A percentile compares a stretch with the other conserved stretches of the same genome.
Evolutionary conservation across 768 basidiomycete genomes (phyloP).

Genomic region (Lactifluus rugatus): DNA sequence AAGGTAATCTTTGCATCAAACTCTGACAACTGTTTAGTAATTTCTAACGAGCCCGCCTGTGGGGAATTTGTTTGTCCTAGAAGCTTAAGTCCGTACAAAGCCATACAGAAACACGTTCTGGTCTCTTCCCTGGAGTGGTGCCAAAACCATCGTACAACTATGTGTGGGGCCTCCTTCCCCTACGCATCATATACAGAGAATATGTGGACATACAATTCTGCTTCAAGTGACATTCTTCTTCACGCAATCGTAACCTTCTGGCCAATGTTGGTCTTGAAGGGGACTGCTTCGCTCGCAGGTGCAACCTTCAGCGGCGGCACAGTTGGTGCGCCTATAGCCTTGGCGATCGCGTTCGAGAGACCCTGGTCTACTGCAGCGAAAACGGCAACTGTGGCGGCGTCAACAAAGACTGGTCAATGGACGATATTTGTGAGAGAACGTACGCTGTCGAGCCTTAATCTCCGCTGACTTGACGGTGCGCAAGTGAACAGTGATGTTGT

Average conservation of each 20-base stretch:
- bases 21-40: too few relatives aligned
- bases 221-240: background rate
- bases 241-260: background rate
- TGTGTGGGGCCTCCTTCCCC: background rate
- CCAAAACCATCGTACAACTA: background rate
- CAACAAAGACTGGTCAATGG: conserved; percentile 51
- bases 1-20: too few relatives aligned
- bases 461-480: conserved; percentile 47
- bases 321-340: conserved; percentile 49
- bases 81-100: background rate
- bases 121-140: background rate
- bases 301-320: conserved; percentile 55
- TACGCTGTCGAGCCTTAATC: conserved; percentile 59
- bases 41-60: too few relatives aligned
- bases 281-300: conserved; percentile 47
- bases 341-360: conserved; percentile 70
- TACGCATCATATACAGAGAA: background rate
- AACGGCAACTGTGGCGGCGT: conserved; percentile 1
- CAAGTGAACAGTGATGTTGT: conserved; percentile 59
- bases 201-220: background rate
- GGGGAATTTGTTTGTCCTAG: too few relatives aligned
- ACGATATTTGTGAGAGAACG: conserved; percentile 25
- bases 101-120: background rate
- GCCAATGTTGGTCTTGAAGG: conserved; percentile 31
- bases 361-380: conserved; percentile 60